These are phyloP conservation scores for Raffaelea albimanens DNA, from an alignment of 2,329 filamentous ascomycete species.

Conservation along the genomic window DNA sequence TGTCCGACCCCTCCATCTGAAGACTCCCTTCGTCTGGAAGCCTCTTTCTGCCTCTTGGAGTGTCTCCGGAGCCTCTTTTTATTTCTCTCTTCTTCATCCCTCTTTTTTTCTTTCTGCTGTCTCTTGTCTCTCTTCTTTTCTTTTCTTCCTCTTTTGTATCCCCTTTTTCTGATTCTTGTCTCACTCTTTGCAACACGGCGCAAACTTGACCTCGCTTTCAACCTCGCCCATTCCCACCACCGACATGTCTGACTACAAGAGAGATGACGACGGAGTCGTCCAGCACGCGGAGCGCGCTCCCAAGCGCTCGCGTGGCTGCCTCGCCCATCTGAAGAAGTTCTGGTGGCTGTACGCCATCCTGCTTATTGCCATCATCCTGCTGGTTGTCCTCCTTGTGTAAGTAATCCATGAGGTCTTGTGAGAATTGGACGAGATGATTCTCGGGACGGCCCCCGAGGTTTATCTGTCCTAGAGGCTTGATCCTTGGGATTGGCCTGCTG, in stretches of 20 bases:
- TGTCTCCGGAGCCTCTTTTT: background rate
- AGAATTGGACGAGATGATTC: too few species aligned
- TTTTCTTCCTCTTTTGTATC: background rate
- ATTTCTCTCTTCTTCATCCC: background rate
- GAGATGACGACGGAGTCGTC: background rate
- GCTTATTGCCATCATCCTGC: constrained; percentile 36
- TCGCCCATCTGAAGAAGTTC: constrained; percentile 39
- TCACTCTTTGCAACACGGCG: background rate
- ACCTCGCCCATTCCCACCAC: background rate
- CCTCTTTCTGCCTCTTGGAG: too few species aligned
- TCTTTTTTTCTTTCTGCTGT: background rate
- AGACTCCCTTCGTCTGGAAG: background rate
- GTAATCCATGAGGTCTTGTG: constrained; percentile 21
- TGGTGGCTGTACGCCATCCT: constrained; percentile 54
- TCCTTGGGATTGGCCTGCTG: too few species aligned
- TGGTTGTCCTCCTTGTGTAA: constrained; percentile 52
- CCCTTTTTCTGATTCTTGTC: background rate
- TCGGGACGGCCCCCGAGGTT: too few species aligned
- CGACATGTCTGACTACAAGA: constrained; percentile 1
- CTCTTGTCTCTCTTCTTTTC: background rate
- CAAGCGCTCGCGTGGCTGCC: background rate
- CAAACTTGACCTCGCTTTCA: background rate
- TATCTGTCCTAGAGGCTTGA: too few species aligned
- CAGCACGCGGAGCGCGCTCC: constrained; percentile 3
- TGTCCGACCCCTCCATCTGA: background rate